Conservation (phyloP, 495 filamentous ascomycete species). For the Talaromyces nanjingensis region DNA sequence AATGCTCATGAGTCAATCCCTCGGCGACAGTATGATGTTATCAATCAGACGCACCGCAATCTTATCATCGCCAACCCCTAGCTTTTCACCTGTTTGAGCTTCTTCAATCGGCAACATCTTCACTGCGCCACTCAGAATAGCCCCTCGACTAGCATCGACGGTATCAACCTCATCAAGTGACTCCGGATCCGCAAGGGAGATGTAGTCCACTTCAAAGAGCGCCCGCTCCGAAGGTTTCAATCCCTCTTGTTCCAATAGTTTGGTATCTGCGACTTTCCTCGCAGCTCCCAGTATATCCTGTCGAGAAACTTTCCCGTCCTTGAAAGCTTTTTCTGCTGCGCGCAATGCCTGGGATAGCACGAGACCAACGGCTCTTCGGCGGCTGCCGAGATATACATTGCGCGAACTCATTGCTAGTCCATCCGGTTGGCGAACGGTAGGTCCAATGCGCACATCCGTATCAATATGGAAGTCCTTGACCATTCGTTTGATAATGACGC, state of each 20-base stretch:
- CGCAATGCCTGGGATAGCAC: conserved; percentile 61
- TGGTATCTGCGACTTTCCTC: conserved; percentile 37
- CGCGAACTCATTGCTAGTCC: conserved; percentile 90
- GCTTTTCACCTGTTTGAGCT: conserved; percentile 58
- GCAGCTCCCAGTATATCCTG: conserved; percentile 64
- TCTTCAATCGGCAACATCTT: conserved; percentile 81
- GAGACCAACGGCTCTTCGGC: conserved; percentile 63
- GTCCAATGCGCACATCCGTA: conserved; percentile 63
- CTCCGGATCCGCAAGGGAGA: conserved; percentile 77
- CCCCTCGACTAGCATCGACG: conserved; percentile 59
- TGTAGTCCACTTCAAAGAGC: conserved; percentile 78
- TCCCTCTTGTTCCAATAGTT: conserved; percentile 53
- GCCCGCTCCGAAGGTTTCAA: conserved; percentile 57
- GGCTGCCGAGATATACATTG: conserved; percentile 83
- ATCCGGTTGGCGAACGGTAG: conserved; percentile 70
- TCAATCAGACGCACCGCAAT: conserved; percentile 86
- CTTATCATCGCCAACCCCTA: conserved; percentile 58
- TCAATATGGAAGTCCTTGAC: conserved; percentile 83
- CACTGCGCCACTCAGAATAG: conserved; percentile 80
- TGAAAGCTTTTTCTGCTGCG: conserved; percentile 63
- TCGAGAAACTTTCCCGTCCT: conserved; percentile 47
- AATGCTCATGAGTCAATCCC: background rate
- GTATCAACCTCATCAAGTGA: conserved; percentile 72
- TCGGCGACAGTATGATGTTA: conserved; percentile 67
- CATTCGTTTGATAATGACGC: conserved; percentile 79